phyloP scores from a whole-genome alignment of 331 rosid species.

The Prunus yedoensis region DNA sequence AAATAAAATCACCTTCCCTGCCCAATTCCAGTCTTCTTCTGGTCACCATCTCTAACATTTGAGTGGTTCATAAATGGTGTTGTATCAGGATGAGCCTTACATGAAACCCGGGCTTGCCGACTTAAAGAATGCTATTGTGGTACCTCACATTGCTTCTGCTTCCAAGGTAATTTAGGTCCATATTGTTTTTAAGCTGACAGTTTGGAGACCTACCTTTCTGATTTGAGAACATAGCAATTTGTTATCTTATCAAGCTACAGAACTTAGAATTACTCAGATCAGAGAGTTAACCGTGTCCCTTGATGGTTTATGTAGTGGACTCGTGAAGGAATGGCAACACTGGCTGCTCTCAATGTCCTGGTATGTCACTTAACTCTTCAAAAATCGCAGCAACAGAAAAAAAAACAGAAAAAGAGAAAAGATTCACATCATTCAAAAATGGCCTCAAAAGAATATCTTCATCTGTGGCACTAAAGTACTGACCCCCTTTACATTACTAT shows the following conservation, averaged over 20 bases:
- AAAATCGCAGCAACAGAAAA: background rate
- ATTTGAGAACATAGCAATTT: background rate
- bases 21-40: background rate
- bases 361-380: slow-evolving; percentile 34
- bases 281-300: background rate
- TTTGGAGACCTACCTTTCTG: background rate
- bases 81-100: slow-evolving; percentile 82
- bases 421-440: background rate
- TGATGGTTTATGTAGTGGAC: slow-evolving; percentile 73
- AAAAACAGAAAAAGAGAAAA: background rate
- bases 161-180: slow-evolving; percentile 63
- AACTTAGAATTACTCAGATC: slow-evolving; percentile 2
- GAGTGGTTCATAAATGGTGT: background rate
- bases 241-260: background rate
- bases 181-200: background rate
- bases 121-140: slow-evolving; percentile 90
- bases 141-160: slow-evolving; percentile 99
- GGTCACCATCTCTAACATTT: slow-evolving; percentile 3
- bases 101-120: slow-evolving; percentile 98
- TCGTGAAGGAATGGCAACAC: slow-evolving; percentile 97
- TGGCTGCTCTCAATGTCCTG: slow-evolving; percentile 95
- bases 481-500: slow-evolving; percentile 7
- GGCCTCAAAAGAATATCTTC: background rate
- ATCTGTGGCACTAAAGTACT: background rate
- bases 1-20: slow-evolving; percentile 5